A percentile compares a stretch with the other conserved stretches of the same genome.
Evolutionary conservation across 441 rosid genomes (phyloP).

Genomic region (Adansonia gregorii): DNA sequence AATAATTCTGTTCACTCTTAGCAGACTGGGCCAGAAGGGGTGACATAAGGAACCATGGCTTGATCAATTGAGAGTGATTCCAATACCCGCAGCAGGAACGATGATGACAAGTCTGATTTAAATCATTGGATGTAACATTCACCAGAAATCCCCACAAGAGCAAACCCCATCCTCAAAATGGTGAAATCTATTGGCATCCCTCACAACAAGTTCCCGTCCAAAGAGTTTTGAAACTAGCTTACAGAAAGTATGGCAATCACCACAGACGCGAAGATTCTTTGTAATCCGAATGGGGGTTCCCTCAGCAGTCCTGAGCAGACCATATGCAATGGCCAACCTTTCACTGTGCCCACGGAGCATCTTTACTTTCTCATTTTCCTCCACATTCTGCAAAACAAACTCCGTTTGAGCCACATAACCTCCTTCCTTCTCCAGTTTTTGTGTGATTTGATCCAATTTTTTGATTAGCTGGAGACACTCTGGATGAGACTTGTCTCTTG

Average conservation of each 20-base stretch:
- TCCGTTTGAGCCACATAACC: constrained; percentile 74
- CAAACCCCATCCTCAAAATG: constrained; percentile 72
- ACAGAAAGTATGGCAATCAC: constrained; percentile 83
- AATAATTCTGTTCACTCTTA: neutral
- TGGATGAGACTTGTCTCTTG: constrained; percentile 70
- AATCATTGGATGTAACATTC: constrained; percentile 21
- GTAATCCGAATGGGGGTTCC: constrained; percentile 56
- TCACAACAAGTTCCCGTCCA: constrained; percentile 56
- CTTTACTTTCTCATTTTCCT: constrained; percentile 67
- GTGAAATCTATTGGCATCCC: constrained; percentile 92
- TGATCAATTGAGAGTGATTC: constrained; percentile 7
- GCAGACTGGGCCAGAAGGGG: neutral
- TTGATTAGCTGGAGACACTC: constrained; percentile 54
- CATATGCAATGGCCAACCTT: constrained; percentile 81
- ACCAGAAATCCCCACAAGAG: constrained; percentile 87
- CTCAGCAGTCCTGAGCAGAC: constrained; percentile 54
- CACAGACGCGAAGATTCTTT: constrained; percentile 74
- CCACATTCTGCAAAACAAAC: constrained; percentile 63
- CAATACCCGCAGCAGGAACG: neutral
- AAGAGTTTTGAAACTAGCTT: constrained; percentile 69
- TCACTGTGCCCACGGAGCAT: constrained; percentile 81
- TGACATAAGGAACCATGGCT: constrained; percentile 10
- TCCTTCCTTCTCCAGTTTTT: constrained; percentile 58
- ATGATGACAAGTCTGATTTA: neutral
- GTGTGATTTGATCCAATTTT: constrained; percentile 55